Base-by-base conservation (phyloP, 805 yeast genomes). In the Ogataea saltuana region DNA sequence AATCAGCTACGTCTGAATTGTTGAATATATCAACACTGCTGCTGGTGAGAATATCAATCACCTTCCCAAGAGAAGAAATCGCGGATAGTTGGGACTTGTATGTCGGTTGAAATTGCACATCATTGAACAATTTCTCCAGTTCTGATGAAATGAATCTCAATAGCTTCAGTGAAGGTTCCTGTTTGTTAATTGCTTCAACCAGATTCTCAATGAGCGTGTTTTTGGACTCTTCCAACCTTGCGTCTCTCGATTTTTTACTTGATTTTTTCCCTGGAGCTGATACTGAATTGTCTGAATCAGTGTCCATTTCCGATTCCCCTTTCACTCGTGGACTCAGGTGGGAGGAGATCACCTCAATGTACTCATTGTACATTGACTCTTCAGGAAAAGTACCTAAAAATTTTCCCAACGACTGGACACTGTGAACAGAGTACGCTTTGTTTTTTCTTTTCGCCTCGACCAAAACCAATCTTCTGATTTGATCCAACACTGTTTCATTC, bases 401-500 rank as follows among this genome's bases (percentile, higher is more conserved):
- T 13, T 59, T 64, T 2, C 87, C 85, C 28, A 80, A 67, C 1
- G 74, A 60, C 19, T 73, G 69, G 10, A 86, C 60, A 1, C 84
- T 77, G 15, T 74, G 71, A 37, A 68, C 70, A 39, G 80, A 83
- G 61, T 90, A 89, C 0, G 61, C 74, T 52, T 72, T 75, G 56
- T 87, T 88, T 32, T 78, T 75, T 50, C 95, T 71, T 44, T 75
- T 75, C 1, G 85, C 76, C 58, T 90, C 97, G 1, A 69, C 65
- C 3, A 70, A 43, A 0, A 84, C 75, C 1, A 75, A 67, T 18
- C 69, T 68, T 21, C 65, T 65, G 6, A 85, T 63, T 18, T 53
- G 59, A 1, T 59, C 62, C 23, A 68, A 58, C 5, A 78, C 33
- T 0, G 57, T 69, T 23, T 66, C 56, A 1, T 55, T 42, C 0